These are phyloP conservation scores for Mycena vulgaris DNA, from an alignment of 768 basidiomycete genomes.

Conservation along the genomic window DNA sequence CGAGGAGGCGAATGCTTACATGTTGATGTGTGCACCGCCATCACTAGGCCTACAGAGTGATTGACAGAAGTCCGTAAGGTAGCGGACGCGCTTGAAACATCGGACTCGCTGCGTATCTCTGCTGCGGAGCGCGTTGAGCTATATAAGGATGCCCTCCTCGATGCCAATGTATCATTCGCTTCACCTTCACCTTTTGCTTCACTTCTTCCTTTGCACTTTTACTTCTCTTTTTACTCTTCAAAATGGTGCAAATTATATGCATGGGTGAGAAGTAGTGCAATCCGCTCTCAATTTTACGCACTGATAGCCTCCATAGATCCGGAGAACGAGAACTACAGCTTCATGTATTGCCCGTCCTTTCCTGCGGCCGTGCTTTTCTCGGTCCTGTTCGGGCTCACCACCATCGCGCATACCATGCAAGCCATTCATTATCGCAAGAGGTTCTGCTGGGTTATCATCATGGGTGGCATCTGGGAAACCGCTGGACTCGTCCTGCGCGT, in stretches of 20 bases:
- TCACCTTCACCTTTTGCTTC: neutral
- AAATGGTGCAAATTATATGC: slow-evolving; percentile 18
- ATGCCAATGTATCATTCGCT: neutral
- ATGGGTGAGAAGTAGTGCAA: neutral
- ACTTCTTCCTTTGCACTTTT: neutral
- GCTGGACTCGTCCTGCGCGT: slow-evolving; percentile 36
- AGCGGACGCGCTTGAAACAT: neutral
- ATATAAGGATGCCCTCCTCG: neutral
- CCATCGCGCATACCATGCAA: slow-evolving; percentile 36
- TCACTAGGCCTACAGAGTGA: no score
- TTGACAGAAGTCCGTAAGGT: slow-evolving; percentile 14
- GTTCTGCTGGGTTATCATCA: slow-evolving; percentile 44
- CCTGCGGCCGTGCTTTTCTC: slow-evolving; percentile 40
- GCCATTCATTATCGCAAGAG: slow-evolving; percentile 38
- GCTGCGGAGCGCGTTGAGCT: no score
- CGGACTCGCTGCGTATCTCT: no score
- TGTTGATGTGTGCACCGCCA: no score
- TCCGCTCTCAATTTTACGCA: no score
- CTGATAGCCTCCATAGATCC: slow-evolving; percentile 21
- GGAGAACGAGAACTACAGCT: slow-evolving; percentile 30
- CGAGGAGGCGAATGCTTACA: no score
- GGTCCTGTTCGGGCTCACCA: slow-evolving; percentile 37
- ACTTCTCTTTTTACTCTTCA: slow-evolving; percentile 1
- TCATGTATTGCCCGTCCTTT: slow-evolving; percentile 39
- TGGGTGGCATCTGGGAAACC: slow-evolving; percentile 41